Conservation (phyloP, 1,139 yeast genomes). For the Pichia sp. region DNA sequence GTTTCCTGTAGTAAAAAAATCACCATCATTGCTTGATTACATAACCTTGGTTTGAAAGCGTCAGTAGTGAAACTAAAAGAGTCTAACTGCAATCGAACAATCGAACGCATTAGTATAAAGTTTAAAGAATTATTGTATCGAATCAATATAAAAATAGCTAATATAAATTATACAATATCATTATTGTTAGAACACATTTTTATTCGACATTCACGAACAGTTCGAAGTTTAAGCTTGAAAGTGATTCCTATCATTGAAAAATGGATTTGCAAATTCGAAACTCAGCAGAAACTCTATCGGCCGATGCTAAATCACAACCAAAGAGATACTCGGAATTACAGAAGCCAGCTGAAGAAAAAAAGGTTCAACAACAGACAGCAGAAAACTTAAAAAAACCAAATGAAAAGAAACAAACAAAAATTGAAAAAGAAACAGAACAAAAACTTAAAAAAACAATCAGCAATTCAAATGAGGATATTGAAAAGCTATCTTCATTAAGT, state of each 20-base stretch:
- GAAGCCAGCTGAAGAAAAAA: background rate
- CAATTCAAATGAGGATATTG: too few species aligned
- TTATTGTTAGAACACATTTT: constrained; percentile 7
- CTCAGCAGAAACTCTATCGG: constrained; percentile 1
- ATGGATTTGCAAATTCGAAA: constrained; percentile 10
- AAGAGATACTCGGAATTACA: background rate
- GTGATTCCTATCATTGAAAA: constrained; percentile 6
- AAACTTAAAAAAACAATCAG: too few species aligned
- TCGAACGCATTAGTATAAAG: background rate
- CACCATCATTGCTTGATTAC: too few species aligned
- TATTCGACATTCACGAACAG: constrained; percentile 9
- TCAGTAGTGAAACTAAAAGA: too few species aligned
- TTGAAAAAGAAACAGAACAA: too few species aligned
- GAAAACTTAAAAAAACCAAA: too few species aligned
- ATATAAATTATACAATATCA: constrained; percentile 1
- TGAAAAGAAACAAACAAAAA: too few species aligned
- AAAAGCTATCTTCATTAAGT: too few species aligned
- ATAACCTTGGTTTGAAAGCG: too few species aligned
- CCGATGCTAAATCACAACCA: background rate
- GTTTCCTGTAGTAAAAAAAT: too few species aligned
- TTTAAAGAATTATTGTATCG: background rate
- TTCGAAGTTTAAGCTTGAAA: constrained; percentile 5
- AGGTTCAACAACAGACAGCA: background rate
- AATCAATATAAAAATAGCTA: background rate
- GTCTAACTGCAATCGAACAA: too few species aligned